These are phyloP conservation scores for Fragilariopsis cylindrus DNA, from an alignment of 108 stramenopile species.

Conservation along the genomic window DNA sequence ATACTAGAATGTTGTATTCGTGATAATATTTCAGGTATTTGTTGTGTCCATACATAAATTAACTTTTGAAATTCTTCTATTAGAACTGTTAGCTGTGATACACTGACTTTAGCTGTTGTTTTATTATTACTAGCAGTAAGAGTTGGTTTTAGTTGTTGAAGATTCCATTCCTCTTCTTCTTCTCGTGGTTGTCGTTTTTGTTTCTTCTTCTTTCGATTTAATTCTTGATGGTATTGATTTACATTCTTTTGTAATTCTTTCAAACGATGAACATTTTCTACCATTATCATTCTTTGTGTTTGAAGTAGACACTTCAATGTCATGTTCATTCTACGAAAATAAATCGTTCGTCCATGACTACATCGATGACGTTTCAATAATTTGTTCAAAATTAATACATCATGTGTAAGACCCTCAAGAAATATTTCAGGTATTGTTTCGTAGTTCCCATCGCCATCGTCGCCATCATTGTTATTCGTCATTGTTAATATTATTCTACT, in stretches of 20 bases:
- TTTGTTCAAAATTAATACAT: conserved; percentile 53
- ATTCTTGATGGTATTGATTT: background rate
- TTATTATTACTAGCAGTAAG: background rate
- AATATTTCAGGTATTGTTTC: background rate
- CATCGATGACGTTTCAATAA: conserved; percentile 59
- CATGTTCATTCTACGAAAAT: conserved; percentile 67
- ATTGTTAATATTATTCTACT: too few species aligned
- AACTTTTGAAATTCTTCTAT: conserved; percentile 2
- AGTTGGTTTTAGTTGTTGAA: conserved; percentile 1
- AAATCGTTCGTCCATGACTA: conserved; percentile 68
- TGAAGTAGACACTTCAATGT: conserved; percentile 23
- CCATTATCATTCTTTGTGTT: background rate
- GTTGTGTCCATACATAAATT: background rate
- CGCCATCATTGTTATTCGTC: too few species aligned
- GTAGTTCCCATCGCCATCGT: too few species aligned
- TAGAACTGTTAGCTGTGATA: background rate
- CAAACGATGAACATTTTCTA: background rate
- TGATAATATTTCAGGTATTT: conserved; percentile 51
- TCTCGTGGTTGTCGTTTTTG: conserved; percentile 12
- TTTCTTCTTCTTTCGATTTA: background rate
- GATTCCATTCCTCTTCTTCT: conserved; percentile 13
- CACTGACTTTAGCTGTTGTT: conserved; percentile 2
- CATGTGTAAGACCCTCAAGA: conserved; percentile 40
- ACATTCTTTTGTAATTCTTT: background rate
- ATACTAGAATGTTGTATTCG: conserved; percentile 59